Conservation (phyloP, 805 yeast species). For the Yamadazyma ubonensis region DNA sequence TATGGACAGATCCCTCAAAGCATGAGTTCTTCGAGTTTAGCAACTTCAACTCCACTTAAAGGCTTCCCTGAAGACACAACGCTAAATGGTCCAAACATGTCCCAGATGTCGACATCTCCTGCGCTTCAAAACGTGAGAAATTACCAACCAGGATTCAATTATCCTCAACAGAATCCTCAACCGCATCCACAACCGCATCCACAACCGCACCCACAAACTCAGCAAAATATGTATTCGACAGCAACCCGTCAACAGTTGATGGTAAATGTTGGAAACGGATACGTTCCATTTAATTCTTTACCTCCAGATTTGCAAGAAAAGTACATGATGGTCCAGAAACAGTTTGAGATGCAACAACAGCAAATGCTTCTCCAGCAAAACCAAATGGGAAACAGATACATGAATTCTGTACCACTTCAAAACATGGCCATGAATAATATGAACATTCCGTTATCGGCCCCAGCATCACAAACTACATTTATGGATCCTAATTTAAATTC, state of each 20-base stretch:
- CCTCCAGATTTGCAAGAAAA: slow-evolving; percentile 21
- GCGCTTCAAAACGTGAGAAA: not conserved
- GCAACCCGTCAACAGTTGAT: slow-evolving; percentile 17
- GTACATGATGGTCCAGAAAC: slow-evolving; percentile 19
- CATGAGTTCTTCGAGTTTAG: slow-evolving; percentile 8
- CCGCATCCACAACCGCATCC: too few species aligned
- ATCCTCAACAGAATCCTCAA: too few species aligned
- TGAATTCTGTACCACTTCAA: slow-evolving; percentile 8
- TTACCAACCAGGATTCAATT: not conserved
- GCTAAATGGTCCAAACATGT: not conserved
- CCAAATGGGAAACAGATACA: not conserved
- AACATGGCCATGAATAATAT: slow-evolving; percentile 7
- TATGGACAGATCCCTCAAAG: too few species aligned
- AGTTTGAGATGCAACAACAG: slow-evolving; percentile 18
- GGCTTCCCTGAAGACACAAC: not conserved
- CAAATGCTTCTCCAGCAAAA: slow-evolving; percentile 7
- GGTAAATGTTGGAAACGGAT: slow-evolving; percentile 22
- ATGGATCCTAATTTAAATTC: not conserved
- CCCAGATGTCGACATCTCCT: not conserved
- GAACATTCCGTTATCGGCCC: slow-evolving; percentile 14
- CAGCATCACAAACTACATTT: slow-evolving; percentile 22
- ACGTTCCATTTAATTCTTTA: slow-evolving; percentile 19
- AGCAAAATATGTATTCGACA: slow-evolving; percentile 1
- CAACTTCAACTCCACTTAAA: slow-evolving; percentile 19
- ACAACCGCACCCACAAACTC: not conserved